Evolutionary conservation across 2,329 filamentous ascomycete genomes (phyloP).

Genomic region (Claviceps sp.): DNA sequence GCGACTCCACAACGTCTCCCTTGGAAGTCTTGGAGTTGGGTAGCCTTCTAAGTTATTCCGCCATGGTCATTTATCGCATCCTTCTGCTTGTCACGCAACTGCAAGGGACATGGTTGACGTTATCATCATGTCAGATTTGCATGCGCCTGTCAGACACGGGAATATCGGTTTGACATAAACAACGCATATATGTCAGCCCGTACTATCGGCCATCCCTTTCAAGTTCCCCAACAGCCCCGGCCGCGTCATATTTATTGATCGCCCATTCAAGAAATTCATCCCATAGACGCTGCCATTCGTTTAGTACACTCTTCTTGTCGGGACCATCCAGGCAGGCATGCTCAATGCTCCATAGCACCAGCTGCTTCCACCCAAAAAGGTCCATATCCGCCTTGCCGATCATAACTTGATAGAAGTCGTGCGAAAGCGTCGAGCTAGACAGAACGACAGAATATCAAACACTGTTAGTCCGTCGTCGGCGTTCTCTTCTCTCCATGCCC

Average conservation of each 20-base stretch:
- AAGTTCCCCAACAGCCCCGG: conserved; percentile 8
- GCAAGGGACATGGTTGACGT: too few species aligned
- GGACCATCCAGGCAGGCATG: conserved; percentile 39
- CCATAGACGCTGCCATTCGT: conserved; percentile 44
- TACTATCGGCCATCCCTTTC: too few species aligned
- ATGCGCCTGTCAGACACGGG: too few species aligned
- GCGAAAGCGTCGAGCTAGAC: conserved; percentile 51
- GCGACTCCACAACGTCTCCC: too few species aligned
- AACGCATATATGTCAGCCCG: too few species aligned
- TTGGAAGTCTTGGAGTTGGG: too few species aligned
- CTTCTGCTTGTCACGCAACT: too few species aligned
- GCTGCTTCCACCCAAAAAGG: conserved; percentile 58
- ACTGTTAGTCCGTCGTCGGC: not conserved
- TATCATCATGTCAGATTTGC: too few species aligned
- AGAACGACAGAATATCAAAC: not conserved
- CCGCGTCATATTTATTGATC: conserved; percentile 25
- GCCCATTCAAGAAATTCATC: conserved; percentile 41
- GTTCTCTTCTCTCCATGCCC: too few species aligned
- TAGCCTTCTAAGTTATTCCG: too few species aligned
- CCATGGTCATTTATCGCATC: too few species aligned
- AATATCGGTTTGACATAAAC: too few species aligned
- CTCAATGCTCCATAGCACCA: conserved; percentile 48
- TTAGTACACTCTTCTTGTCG: conserved; percentile 23
- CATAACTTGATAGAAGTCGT: conserved; percentile 68
- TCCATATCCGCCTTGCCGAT: conserved; percentile 54